phyloP scores from a whole-genome alignment of 1,139 yeast species.

The Trichomonascaceae sp. region DNA sequence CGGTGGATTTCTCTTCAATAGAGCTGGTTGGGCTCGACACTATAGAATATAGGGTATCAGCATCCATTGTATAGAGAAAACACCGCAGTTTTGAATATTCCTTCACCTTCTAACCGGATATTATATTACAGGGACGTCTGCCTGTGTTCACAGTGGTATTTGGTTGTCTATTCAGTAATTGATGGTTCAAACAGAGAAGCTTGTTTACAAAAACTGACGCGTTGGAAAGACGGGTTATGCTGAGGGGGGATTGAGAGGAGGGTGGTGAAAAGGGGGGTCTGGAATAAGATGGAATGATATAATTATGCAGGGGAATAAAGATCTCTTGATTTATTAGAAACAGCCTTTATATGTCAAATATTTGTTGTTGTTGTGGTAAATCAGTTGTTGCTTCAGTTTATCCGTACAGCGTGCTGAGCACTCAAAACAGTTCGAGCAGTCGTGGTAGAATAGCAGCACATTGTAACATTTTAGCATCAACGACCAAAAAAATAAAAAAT shows the following conservation, averaged over 20 bases:
- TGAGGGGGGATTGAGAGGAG: too few relatives aligned
- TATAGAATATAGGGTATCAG: constrained; percentile 5
- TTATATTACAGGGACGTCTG: background rate
- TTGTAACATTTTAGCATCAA: too few relatives aligned
- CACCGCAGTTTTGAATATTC: background rate
- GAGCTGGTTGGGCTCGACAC: constrained; percentile 4
- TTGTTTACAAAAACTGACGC: background rate
- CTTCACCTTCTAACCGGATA: background rate
- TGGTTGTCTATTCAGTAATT: background rate
- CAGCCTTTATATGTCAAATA: too few relatives aligned
- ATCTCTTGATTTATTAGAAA: too few relatives aligned
- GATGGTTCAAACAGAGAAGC: background rate
- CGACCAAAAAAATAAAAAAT: background rate
- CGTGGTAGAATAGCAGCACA: too few relatives aligned
- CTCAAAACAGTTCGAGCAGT: too few relatives aligned
- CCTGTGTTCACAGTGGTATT: background rate
- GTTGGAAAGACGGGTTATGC: background rate
- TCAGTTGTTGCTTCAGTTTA: too few relatives aligned
- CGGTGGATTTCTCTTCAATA: constrained; percentile 34
- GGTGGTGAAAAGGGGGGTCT: too few relatives aligned
- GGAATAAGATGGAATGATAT: too few relatives aligned
- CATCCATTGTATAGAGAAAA: constrained; percentile 2
- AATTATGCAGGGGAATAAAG: too few relatives aligned
- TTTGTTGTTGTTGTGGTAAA: too few relatives aligned
- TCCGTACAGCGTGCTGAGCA: too few relatives aligned